Conservation (phyloP, 2,329 filamentous ascomycete species). For the Magnaporthiopsis incrustans region DNA sequence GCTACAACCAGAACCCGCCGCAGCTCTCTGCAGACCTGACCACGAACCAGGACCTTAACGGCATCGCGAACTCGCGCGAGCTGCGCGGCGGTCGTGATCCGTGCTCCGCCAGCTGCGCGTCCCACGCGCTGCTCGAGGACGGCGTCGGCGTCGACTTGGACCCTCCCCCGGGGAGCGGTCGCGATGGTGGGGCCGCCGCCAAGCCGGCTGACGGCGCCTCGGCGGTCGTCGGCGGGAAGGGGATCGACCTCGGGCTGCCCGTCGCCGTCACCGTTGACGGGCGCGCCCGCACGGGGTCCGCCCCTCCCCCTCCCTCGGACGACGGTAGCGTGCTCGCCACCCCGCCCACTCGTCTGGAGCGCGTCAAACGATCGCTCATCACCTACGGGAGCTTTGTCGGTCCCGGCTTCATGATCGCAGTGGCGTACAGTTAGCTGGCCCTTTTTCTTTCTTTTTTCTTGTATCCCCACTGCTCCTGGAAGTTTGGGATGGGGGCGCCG, state of each 20-base stretch:
- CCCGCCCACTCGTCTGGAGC: background rate
- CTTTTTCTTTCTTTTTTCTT: background rate
- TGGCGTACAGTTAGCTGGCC: constrained; percentile 43
- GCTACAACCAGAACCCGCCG: constrained; percentile 47
- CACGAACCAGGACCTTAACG: constrained; percentile 47
- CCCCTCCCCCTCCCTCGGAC: background rate
- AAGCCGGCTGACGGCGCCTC: background rate
- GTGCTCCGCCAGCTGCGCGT: no score
- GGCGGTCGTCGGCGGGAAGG: constrained; percentile 1
- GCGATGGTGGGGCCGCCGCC: background rate
- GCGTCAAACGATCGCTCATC: constrained; percentile 22
- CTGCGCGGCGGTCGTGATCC: constrained; percentile 23
- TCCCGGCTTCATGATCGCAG: constrained; percentile 57
- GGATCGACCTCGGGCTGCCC: background rate
- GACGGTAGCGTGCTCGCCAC: background rate
- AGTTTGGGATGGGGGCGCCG: no score
- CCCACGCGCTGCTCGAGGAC: no score
- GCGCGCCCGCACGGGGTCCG: background rate
- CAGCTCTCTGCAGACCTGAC: constrained; percentile 39
- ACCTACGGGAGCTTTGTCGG: constrained; percentile 47
- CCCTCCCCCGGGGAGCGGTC: background rate
- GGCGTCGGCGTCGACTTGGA: no score
- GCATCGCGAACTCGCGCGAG: constrained; percentile 42
- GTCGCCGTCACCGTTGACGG: no score
- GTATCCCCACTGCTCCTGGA: background rate